Base-by-base conservation (phyloP, 1,284 basidiomycete genomes). In the Wallemia mellicola region DNA sequence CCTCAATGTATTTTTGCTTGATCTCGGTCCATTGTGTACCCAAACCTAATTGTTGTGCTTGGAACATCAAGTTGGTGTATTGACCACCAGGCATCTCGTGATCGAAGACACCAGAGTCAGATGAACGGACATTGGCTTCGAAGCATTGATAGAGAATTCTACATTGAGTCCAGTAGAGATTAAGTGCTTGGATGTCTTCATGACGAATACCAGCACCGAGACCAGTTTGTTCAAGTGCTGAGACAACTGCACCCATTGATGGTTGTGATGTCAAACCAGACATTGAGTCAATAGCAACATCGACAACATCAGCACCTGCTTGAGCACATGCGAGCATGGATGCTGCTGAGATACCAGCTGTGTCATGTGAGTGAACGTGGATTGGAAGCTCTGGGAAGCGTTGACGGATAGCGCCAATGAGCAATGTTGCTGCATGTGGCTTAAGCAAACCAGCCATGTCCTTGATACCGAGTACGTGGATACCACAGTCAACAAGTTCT, bases 71-170 rank as follows among this genome's bases (percentile, higher is more conserved):
- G 73, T 92, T 92, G 60, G 87, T 92, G 73, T 91, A 92, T 70
- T 92, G 87, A 58, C 91, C 92, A 71, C 94, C 94, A 59, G 94
- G 94, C 94, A 99, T 99, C 74, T 98, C 91, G 74, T 98, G 94
- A 69, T 92, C 91, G 69, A 96, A 98, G 62, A 96, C 91, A 73
- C 86, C 89, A 56, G 86, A 92, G 71, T 92, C 87, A 56, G 88
- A 92, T 26, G 91, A 86, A 63, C 89, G 81, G 66, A 99, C 91
- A 68, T 96, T 96, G 63, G 92, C 94, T 73, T 98, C 94, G 75
- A 99, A 99, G 75, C 88, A 94, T 68, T 77, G 73, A 75, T 99
- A 99, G 61, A 98, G 79, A 73, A 86, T 75, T 66, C 94, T 84
- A 69, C 96, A 86, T 75, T 96, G 91, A 64, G 82, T 86, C 94